A percentile compares a stretch with the other conserved stretches of the same genome.
Conservation (phyloP, 1,139 yeast species). For the Candida freyschussii region DNA sequence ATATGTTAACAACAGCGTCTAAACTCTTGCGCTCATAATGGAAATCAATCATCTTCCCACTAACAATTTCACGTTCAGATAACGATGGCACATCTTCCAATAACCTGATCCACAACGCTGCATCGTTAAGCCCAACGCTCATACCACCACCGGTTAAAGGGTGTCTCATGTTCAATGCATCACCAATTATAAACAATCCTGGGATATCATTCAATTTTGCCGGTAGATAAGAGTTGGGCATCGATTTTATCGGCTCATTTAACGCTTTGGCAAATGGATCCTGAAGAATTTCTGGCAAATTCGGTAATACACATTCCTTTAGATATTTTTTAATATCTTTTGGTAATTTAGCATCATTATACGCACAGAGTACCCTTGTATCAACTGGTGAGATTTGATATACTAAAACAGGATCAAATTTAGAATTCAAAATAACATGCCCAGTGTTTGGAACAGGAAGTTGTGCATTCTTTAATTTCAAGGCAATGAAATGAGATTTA, state of each 20-base stretch:
- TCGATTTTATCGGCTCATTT: slow-evolving; percentile 57
- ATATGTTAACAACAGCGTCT: slow-evolving; percentile 82
- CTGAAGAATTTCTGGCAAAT: slow-evolving; percentile 57
- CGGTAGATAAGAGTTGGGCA: slow-evolving; percentile 92
- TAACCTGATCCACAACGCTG: slow-evolving; percentile 57
- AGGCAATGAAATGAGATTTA: slow-evolving; percentile 83
- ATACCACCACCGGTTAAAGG: slow-evolving; percentile 99
- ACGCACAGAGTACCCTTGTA: slow-evolving; percentile 87
- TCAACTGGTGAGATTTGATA: slow-evolving; percentile 83
- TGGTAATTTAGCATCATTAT: slow-evolving; percentile 71
- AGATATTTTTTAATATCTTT: slow-evolving; percentile 63
- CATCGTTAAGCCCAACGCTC: slow-evolving; percentile 95
- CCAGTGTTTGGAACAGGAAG: slow-evolving; percentile 77
- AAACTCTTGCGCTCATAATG: slow-evolving; percentile 73
- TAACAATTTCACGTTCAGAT: slow-evolving; percentile 49
- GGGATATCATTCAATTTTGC: slow-evolving; percentile 61
- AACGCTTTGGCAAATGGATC: slow-evolving; percentile 65
- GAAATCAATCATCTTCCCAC: slow-evolving; percentile 55
- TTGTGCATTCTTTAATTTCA: slow-evolving; percentile 65
- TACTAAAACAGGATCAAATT: slow-evolving; percentile 80
- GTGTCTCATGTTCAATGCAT: slow-evolving; percentile 95
- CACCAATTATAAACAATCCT: slow-evolving; percentile 88
- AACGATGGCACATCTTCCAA: slow-evolving; percentile 58
- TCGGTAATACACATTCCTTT: slow-evolving; percentile 54
- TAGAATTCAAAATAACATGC: slow-evolving; percentile 75